Conservation (phyloP, 441 rosid species). For the Cnidoscolus chayamansa region DNA sequence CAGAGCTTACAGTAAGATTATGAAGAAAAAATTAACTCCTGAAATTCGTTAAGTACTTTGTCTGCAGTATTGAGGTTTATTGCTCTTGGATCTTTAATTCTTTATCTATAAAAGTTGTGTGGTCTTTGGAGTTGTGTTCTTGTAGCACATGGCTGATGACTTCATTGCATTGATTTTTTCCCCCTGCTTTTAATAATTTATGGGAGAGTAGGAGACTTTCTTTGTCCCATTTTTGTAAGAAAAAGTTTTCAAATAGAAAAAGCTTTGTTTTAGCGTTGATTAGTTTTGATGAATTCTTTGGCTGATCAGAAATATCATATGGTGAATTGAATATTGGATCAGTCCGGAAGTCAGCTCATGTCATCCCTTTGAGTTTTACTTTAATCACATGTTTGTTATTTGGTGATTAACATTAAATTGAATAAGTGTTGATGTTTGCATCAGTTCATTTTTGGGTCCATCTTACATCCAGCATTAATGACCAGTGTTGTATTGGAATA, state of each 20-base stretch:
- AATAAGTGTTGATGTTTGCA: neutral
- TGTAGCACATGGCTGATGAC: neutral
- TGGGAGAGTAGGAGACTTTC: neutral
- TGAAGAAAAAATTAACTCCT: conserved; percentile 7
- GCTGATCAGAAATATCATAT: neutral
- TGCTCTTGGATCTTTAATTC: neutral
- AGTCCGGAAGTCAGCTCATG: neutral
- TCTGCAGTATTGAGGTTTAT: neutral
- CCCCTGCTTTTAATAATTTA: neutral
- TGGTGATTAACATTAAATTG: neutral
- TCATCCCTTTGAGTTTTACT: neutral
- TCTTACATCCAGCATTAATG: neutral
- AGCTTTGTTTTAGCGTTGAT: neutral
- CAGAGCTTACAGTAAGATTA: conserved; percentile 66
- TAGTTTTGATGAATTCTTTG: neutral
- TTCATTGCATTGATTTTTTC: neutral
- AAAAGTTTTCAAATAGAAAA: neutral
- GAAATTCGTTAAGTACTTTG: conserved; percentile 6
- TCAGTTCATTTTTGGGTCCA: neutral
- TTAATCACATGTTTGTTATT: neutral
- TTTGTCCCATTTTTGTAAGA: neutral
- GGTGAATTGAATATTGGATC: neutral
- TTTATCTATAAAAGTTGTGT: neutral
- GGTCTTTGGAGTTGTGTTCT: conserved; percentile 2
- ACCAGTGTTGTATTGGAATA: neutral